Conservation (phyloP, 345 rosid genomes). For the Conringia planisiliqua region DNA sequence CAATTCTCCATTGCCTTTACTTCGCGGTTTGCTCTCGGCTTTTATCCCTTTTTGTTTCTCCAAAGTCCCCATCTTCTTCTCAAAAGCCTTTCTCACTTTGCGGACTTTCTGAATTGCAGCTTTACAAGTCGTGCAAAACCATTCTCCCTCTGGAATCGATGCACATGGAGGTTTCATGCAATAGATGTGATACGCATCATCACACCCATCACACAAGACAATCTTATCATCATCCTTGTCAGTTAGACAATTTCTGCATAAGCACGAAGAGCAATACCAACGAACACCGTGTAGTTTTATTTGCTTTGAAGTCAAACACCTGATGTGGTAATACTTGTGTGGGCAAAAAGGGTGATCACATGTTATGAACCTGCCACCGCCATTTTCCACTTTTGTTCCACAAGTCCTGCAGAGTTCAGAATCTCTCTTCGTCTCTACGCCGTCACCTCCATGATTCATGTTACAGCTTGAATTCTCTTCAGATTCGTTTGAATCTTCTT, state of each 20-base stretch:
- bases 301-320: conserved; percentile 74
- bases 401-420: conserved; percentile 54
- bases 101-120: conserved; percentile 49
- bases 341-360: conserved; percentile 69
- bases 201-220: conserved; percentile 88
- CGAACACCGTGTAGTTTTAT: conserved; percentile 49
- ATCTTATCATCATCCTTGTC: conserved; percentile 77
- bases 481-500: conserved; percentile 35
- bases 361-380: conserved; percentile 43
- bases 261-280: conserved; percentile 96
- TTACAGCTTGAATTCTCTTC: conserved; percentile 46
- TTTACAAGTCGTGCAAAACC: conserved; percentile 80
- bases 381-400: conserved; percentile 37
- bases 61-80: conserved; percentile 33
- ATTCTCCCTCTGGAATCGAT: conserved; percentile 58
- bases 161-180: conserved; percentile 69
- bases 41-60: conserved; percentile 32
- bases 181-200: conserved; percentile 82
- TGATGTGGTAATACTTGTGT: conserved; percentile 62
- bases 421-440: conserved; percentile 13
- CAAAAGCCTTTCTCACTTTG: conserved; percentile 46
- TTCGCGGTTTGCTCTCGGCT: conserved; percentile 12
- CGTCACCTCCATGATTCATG: conserved; percentile 33
- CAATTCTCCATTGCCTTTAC: conserved; percentile 26
- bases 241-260: conserved; percentile 72